Evolutionary conservation across 2,329 filamentous ascomycete genomes (phyloP), one percentile per base, ranked within the genome.

Genomic region (Mollisiaceae sp.): DNA sequence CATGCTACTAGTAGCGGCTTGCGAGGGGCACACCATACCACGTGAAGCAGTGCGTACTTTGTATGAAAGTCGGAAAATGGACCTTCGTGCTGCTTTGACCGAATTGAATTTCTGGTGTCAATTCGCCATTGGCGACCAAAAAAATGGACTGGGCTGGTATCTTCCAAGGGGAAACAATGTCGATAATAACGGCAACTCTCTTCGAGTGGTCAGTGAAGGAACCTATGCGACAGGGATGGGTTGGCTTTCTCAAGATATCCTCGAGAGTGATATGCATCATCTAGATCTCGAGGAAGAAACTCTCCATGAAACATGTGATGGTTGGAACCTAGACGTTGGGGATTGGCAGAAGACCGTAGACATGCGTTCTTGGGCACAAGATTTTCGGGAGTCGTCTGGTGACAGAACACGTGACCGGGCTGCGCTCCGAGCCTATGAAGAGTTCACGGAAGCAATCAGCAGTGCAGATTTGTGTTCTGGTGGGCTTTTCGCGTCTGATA

Each of bases 101-200:
- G 93, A 98, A 67, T 84, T 99, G 35, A 90, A 97, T 75, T 95
- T 96, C 75, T 99, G 94, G 94, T 99, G 96, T 76, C 95, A 99
- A 76, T 93, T 98, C 78, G 93, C 91, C 0, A 88, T 99, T 11
- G 96, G 95, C 5, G 95, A 97, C 75, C 83, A 87, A n/a, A 91
- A 91, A 71, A 91, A 91, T 22, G 94, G 95, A 0, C 85, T 97
- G 54, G 91, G 94, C 72, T 99, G 96, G 94, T 92, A 97, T 72
- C 89, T 91, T 88, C 91, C 92, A 9, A 85, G 84, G 54, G 91
- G 91, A 0, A 83, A 83, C 27, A 91, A 94, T 73, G 74, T 89
- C 2, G 89, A 94, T 72, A 81, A 85, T 60, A 77, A 89, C 54
- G 89, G 91, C 1, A 83, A 91, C 62, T 85, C 84, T 11, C 82